phyloP scores from a whole-genome alignment of 2,329 filamentous ascomycete species.

The Raffaelea ambrosiae region DNA sequence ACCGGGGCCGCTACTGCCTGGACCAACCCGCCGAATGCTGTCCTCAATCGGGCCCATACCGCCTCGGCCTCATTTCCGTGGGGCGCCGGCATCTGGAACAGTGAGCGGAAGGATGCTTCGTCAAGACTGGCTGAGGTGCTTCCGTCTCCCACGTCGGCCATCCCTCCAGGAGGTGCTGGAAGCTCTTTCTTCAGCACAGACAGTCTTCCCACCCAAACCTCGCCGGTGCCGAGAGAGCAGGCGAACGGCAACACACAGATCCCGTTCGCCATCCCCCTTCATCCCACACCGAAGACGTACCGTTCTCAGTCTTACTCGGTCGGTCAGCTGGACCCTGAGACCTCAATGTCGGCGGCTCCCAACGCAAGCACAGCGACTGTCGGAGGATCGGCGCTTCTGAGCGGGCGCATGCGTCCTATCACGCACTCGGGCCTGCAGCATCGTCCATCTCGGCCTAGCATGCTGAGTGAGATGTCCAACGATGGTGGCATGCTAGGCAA shows the following conservation, averaged over 20 bases:
- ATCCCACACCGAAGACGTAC: constrained; percentile 86
- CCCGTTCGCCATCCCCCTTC: constrained; percentile 78
- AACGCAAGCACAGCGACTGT: constrained; percentile 30
- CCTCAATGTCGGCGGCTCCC: constrained; percentile 19
- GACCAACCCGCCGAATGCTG: constrained; percentile 37
- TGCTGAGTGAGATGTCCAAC: constrained; percentile 64
- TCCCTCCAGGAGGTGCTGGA: constrained; percentile 33
- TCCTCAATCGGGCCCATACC: constrained; percentile 38
- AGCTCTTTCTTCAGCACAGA: constrained; percentile 43
- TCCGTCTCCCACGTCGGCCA: constrained; percentile 62
- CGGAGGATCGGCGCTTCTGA: background rate
- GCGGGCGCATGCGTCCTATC: constrained; percentile 35
- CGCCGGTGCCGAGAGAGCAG: constrained; percentile 42
- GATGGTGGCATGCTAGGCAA: constrained; percentile 56
- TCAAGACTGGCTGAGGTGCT: constrained; percentile 66
- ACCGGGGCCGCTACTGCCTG: constrained; percentile 32
- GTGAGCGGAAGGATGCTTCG: constrained; percentile 68
- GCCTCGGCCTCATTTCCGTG: constrained; percentile 52
- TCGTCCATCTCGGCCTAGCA: constrained; percentile 69
- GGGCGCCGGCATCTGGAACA: constrained; percentile 78
- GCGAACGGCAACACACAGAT: constrained; percentile 51
- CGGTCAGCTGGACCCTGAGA: constrained; percentile 73
- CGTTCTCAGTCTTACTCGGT: constrained; percentile 96
- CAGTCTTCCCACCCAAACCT: constrained; percentile 35
- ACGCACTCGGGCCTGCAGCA: constrained; percentile 66